Base-by-base conservation (phyloP, 768 basidiomycete species). In the Hydnomerulius pinastri region DNA sequence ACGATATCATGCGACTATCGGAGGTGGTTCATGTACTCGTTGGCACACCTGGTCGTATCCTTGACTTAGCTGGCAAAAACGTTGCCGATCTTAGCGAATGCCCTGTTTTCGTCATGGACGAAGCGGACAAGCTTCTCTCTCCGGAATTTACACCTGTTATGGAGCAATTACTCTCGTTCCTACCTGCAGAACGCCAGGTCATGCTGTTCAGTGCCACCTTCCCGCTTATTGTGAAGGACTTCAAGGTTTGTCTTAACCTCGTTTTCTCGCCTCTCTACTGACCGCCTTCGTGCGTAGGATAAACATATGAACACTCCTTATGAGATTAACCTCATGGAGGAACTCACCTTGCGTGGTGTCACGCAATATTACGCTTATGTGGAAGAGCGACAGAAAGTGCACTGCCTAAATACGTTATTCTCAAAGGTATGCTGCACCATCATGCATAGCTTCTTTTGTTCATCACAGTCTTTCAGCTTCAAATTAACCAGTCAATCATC, bases 401-500 rank as follows among this genome's bases (percentile, higher is more conserved):
- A 99, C 75, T 99, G 96, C 73, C 79, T 99, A 58, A 99, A 99
- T 78, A 99, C 97, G 53, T 85, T 98, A 58, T 98, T 98, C 81
- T 96, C 93, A 63, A 98, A 98, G 81, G 94, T 93, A 41, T 20
- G 45, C 30, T 27, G 18, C 17, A 52, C 39, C 29, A 28, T 7
- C 7, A 15, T 25, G n/a, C 32, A 20, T 12, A 46, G 1, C 28
- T 21, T 21, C 37, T 30, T 39, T 28, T 11, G 24, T 50, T 44
- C 41, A 51, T 54, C 25, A 57, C 43, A 17, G 17, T 35, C 40
- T 50, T 30, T 11, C 67, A 98, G 92, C 84, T 99, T 43, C 96
- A 98, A 95, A 99, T 99, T 79, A 99, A 99, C 75, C 96, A 99
- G 75, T 98, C 96, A 52, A 98, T 99, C 74, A 99, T 99, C 68